These are phyloP conservation scores for Penicillium oxalicum DNA, from an alignment of 2,329 filamentous ascomycete species.

Conservation along the genomic window DNA sequence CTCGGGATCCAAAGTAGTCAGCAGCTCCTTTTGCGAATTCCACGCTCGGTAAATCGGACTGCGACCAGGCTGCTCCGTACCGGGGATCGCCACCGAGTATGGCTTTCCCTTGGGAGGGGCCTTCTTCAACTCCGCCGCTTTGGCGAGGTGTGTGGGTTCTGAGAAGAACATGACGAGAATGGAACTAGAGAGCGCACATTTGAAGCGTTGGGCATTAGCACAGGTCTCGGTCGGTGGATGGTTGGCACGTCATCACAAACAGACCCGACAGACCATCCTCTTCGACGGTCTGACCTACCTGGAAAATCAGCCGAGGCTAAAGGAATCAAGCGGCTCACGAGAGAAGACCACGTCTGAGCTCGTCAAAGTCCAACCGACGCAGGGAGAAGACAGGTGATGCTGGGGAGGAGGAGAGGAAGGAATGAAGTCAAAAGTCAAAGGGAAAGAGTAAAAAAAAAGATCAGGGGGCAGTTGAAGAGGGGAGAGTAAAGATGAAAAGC, in stretches of 20 bases:
- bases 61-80: constrained; percentile 66
- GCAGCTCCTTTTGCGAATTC: constrained; percentile 64
- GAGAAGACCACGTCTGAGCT: too few relatives aligned
- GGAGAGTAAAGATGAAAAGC: constrained; percentile 3
- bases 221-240: background rate
- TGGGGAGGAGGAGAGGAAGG: too few relatives aligned
- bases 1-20: constrained; percentile 66
- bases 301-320: too few relatives aligned
- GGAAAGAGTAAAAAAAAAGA: background rate
- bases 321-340: too few relatives aligned
- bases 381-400: too few relatives aligned
- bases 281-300: too few relatives aligned
- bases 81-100: constrained; percentile 71
- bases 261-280: too few relatives aligned
- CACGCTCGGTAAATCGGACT: constrained; percentile 78
- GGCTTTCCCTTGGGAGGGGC: constrained; percentile 68
- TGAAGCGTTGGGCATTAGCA: background rate
- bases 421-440: background rate
- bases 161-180: constrained; percentile 34
- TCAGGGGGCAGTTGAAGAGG: background rate
- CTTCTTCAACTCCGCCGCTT: constrained; percentile 48
- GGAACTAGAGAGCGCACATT: background rate
- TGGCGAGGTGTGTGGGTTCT: constrained; percentile 30
- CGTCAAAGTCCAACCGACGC: too few relatives aligned
- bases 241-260: too few relatives aligned